These are phyloP conservation scores for Suillus weaverae DNA, from an alignment of 768 basidiomycete species.

Conservation along the genomic window DNA sequence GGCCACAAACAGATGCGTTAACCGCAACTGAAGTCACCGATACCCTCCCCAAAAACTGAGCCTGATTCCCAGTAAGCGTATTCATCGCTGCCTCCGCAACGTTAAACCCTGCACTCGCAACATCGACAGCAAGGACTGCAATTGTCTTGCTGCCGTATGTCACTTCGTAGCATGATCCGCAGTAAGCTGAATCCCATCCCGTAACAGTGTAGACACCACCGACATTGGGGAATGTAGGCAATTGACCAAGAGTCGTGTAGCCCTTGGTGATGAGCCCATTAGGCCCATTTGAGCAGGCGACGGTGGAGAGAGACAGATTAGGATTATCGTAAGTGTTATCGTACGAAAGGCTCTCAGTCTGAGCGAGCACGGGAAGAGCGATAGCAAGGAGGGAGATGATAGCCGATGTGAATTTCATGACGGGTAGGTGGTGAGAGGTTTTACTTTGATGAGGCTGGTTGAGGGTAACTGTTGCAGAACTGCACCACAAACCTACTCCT, in stretches of 20 bases:
- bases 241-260: slow-evolving; percentile 33
- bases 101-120: slow-evolving; percentile 40
- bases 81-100: slow-evolving; percentile 57
- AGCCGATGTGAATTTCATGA: slow-evolving; percentile 28
- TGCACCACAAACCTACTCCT: not conserved
- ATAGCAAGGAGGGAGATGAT: slow-evolving; percentile 12
- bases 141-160: slow-evolving; percentile 26
- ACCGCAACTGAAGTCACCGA: slow-evolving; percentile 45
- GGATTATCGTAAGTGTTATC: slow-evolving; percentile 33
- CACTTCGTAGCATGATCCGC: slow-evolving; percentile 36
- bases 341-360: slow-evolving; percentile 25
- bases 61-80: slow-evolving; percentile 47
- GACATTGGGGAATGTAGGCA: slow-evolving; percentile 33
- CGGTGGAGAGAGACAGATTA: slow-evolving; percentile 12
- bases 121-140: slow-evolving; percentile 30
- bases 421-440: not conserved
- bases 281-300: slow-evolving; percentile 36
- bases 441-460: not conserved
- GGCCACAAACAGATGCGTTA: slow-evolving; percentile 47
- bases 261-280: slow-evolving; percentile 32
- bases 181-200: slow-evolving; percentile 28
- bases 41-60: slow-evolving; percentile 47
- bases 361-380: slow-evolving; percentile 20
- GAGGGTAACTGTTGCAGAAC: not conserved
- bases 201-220: slow-evolving; percentile 35